Conservation (phyloP, 2,329 filamentous ascomycete species). For the Hypoxylon sp. region DNA sequence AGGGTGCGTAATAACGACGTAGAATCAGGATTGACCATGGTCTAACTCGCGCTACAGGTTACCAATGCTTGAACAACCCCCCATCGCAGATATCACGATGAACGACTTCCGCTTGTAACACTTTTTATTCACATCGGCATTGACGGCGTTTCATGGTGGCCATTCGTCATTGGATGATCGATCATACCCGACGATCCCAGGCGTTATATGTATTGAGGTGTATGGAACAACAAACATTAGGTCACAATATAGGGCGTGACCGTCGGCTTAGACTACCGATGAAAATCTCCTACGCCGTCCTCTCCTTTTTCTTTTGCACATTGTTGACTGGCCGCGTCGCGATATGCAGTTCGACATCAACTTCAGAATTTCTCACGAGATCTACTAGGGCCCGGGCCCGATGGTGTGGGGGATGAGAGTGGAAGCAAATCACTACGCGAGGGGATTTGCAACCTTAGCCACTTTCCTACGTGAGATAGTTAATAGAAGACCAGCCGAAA, state of each 20-base stretch:
- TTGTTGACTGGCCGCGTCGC: constrained; percentile 37
- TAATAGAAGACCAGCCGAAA: constrained; percentile 48
- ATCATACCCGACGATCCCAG: constrained; percentile 52
- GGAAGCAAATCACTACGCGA: constrained; percentile 31
- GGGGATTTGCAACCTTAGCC: constrained; percentile 38
- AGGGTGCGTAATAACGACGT: constrained; percentile 73
- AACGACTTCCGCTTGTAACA: constrained; percentile 54
- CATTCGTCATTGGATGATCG: constrained; percentile 54
- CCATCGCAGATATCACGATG: constrained; percentile 53
- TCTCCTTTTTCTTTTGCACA: constrained; percentile 51
- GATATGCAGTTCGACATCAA: constrained; percentile 43
- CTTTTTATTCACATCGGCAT: constrained; percentile 54
- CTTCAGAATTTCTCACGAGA: constrained; percentile 47
- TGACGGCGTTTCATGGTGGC: constrained; percentile 56
- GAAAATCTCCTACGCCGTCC: constrained; percentile 48
- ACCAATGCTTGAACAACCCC: constrained; percentile 55
- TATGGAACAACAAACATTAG: constrained; percentile 48
- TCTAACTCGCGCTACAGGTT: constrained; percentile 48
- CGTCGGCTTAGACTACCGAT: constrained; percentile 44
- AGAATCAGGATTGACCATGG: not conserved
- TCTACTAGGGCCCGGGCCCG: constrained; percentile 47
- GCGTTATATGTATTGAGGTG: constrained; percentile 55
- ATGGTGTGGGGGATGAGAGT: constrained; percentile 22
- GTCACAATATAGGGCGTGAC: constrained; percentile 45
- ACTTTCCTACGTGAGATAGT: constrained; percentile 48